These are phyloP conservation scores for Azolla pinnata DNA, from an alignment of 75 land plant genomes.

Conservation along the genomic window DNA sequence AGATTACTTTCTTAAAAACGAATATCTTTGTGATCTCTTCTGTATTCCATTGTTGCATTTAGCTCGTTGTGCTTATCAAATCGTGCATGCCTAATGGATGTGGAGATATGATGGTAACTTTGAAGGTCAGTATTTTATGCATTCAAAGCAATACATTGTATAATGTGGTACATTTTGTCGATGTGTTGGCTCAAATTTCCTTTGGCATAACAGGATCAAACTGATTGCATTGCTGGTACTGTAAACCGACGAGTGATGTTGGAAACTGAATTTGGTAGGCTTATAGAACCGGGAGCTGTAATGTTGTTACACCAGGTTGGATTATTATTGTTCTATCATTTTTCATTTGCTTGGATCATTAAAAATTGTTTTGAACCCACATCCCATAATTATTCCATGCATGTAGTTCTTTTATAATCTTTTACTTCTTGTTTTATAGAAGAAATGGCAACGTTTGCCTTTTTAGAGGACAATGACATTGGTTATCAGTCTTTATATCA, in stretches of 20 bases:
- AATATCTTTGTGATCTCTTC: no score
- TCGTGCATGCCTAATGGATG: constrained; percentile 46
- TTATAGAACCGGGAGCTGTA: constrained; percentile 51
- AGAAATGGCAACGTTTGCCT: no score
- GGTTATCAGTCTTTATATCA: no score
- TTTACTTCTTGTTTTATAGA: no score
- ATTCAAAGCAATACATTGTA: no score
- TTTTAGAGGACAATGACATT: no score
- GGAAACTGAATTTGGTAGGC: constrained; percentile 39
- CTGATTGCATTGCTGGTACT: constrained; percentile 53
- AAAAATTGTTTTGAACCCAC: no score
- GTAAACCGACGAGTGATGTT: constrained; percentile 40
- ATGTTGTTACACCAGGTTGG: constrained; percentile 55
- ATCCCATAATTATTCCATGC: no score
- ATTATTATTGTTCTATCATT: no score
- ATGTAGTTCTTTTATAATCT: no score
- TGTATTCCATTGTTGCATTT: constrained; percentile 1
- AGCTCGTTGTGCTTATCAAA: constrained; percentile 68
- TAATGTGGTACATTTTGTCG: background rate
- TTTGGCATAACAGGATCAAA: constrained; percentile 48
- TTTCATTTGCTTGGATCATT: no score
- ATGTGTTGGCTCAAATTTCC: background rate
- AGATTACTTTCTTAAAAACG: background rate
- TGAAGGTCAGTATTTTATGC: constrained; percentile 38
- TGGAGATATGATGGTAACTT: constrained; percentile 44